Evolutionary conservation across 2,329 filamentous ascomycete species (phyloP).

Genomic region (Epichloe typhina): DNA sequence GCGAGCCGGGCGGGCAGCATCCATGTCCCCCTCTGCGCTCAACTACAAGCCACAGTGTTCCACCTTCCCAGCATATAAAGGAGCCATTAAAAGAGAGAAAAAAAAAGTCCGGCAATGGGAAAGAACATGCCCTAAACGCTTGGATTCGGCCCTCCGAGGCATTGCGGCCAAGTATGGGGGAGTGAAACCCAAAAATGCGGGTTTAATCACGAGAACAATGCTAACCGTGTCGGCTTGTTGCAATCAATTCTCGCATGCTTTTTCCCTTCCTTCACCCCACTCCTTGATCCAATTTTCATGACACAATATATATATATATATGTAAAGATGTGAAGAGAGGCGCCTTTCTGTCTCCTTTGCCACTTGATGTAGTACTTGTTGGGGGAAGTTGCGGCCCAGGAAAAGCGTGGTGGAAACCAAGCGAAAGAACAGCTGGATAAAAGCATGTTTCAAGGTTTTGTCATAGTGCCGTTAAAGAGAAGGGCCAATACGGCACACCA

Average conservation of each 20-base stretch:
- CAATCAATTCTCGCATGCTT: constrained; percentile 2
- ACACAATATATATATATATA: constrained; percentile 2
- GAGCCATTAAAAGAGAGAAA: background rate
- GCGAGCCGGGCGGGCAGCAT: background rate
- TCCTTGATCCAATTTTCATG: constrained; percentile 7
- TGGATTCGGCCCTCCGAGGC: background rate
- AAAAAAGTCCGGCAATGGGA: background rate
- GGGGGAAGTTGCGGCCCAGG: background rate
- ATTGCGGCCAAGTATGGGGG: background rate
- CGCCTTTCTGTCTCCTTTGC: background rate
- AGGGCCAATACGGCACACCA: background rate
- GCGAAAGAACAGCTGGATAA: background rate
- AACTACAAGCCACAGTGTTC: background rate
- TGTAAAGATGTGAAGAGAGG: background rate
- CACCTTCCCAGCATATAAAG: background rate
- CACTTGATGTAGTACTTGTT: background rate
- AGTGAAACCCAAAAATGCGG: background rate
- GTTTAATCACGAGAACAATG: constrained; percentile 1
- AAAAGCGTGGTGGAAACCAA: background rate
- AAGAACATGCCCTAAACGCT: background rate
- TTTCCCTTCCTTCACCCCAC: background rate
- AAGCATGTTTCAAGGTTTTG: constrained; percentile 1
- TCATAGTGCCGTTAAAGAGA: constrained; percentile 4
- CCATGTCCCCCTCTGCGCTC: background rate
- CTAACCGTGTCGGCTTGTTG: constrained; percentile 1